phyloP scores from a whole-genome alignment of 495 filamentous ascomycete genomes.

The Chaetomium fimeti region DNA sequence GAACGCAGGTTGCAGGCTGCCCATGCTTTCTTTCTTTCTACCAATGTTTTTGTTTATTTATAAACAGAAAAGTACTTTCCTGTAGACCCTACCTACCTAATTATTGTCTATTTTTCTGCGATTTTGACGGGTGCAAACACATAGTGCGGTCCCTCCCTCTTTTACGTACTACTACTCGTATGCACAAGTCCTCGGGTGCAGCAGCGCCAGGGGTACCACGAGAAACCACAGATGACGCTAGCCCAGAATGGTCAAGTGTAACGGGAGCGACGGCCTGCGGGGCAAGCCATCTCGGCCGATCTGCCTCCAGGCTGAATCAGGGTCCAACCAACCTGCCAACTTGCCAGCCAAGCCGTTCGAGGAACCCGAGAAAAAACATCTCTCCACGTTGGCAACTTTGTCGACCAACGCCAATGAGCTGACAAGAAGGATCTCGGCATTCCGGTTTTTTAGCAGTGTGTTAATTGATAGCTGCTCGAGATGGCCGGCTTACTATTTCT shows the following conservation, averaged over 20 bases:
- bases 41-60: neutral
- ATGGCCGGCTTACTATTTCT: constrained; percentile 25
- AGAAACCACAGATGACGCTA: neutral
- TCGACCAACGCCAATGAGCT: constrained; percentile 13
- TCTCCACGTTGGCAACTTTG: neutral
- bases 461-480: neutral
- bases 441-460: neutral
- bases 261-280: constrained; percentile 16
- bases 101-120: neutral
- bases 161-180: neutral
- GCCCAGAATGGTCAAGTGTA: constrained; percentile 11
- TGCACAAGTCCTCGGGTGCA: neutral
- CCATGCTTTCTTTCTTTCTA: neutral
- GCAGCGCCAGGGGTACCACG: neutral
- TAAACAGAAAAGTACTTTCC: too few relatives aligned
- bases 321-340: constrained; percentile 3
- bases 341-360: neutral
- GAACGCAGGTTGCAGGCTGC: neutral
- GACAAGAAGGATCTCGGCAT: neutral
- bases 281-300: constrained; percentile 2
- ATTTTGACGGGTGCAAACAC: neutral
- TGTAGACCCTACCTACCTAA: too few relatives aligned
- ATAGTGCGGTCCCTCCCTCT: too few relatives aligned
- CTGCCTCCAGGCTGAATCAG: constrained; percentile 4
- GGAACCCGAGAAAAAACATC: neutral